Conservation (phyloP, 164 flowering plant genomes). For the Vitis riparia region DNA sequence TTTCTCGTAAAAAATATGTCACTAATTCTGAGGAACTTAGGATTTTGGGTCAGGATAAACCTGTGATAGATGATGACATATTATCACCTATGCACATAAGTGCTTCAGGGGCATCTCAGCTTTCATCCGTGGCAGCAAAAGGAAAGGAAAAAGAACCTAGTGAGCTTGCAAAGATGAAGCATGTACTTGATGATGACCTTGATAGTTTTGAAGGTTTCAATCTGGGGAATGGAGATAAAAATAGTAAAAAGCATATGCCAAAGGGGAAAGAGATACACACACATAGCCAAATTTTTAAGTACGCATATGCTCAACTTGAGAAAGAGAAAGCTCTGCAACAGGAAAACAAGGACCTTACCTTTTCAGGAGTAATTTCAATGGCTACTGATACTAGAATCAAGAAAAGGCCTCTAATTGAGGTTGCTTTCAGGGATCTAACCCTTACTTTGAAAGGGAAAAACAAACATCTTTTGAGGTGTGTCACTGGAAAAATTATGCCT, state of each 20-base stretch:
- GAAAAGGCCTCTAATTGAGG: conserved; percentile 75
- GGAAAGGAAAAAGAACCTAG: conserved; percentile 48
- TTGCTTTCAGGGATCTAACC: conserved; percentile 88
- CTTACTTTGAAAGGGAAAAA: conserved; percentile 81
- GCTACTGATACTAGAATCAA: conserved; percentile 65
- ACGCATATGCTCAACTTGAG: conserved; percentile 96
- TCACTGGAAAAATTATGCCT: conserved; percentile 84
- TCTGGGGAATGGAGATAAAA: conserved; percentile 46
- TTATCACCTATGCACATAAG: conserved; percentile 26
- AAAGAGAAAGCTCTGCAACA: conserved; percentile 85
- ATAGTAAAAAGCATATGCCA: conserved; percentile 36
- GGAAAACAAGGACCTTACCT: conserved; percentile 68
- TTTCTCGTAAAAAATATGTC: conserved; percentile 57
- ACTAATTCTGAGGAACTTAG: conserved; percentile 28
- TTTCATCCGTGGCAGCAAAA: conserved; percentile 27
- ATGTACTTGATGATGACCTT: conserved; percentile 55
- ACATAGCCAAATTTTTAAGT: conserved; percentile 84
- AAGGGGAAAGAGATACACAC: conserved; percentile 62
- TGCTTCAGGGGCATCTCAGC: conserved; percentile 26
- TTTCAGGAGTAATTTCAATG: conserved; percentile 82
- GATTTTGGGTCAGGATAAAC: conserved; percentile 32
- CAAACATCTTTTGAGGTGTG: conserved; percentile 76
- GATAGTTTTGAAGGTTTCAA: conserved; percentile 47
- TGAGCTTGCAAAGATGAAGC: conserved; percentile 51
- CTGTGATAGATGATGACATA: conserved; percentile 43